Conservation (phyloP, 1,139 yeast species). For the Zygosaccharomyces pseudobailii region DNA sequence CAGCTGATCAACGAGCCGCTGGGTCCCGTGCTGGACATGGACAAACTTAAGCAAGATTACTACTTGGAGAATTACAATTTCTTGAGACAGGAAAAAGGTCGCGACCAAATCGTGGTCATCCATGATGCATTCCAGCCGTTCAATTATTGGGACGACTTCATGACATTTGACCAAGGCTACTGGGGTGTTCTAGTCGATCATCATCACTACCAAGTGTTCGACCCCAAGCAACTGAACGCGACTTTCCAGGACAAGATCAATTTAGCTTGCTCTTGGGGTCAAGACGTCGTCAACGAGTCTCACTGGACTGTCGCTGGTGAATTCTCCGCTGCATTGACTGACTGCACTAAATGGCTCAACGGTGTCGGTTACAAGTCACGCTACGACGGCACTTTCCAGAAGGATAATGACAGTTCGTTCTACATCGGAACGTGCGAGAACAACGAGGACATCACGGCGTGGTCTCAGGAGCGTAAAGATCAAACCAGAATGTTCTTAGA, state of each 20-base stretch:
- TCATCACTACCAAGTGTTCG: conserved; percentile 88
- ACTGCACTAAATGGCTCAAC: conserved; percentile 87
- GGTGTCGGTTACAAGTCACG: conserved; percentile 90
- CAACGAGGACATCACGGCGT: conserved; percentile 49
- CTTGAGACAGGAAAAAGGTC: conserved; percentile 32
- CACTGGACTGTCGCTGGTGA: conserved; percentile 85
- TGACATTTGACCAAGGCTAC: conserved; percentile 38
- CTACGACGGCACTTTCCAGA: conserved; percentile 60
- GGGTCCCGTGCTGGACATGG: conserved; percentile 61
- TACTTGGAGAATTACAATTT: conserved; percentile 34
- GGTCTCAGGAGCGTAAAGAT: conserved; percentile 55
- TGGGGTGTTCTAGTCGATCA: conserved; percentile 80
- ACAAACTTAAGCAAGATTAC: conserved; percentile 54
- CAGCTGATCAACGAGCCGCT: conserved; percentile 88
- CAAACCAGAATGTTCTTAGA: conserved; percentile 71
- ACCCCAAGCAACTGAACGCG: conserved; percentile 52
- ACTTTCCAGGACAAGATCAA: conserved; percentile 56
- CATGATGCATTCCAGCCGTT: conserved; percentile 55
- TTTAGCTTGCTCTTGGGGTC: conserved; percentile 62
- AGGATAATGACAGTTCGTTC: conserved; percentile 39
- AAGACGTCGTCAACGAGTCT: conserved; percentile 45
- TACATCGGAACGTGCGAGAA: conserved; percentile 62
- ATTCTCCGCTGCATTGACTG: conserved; percentile 92
- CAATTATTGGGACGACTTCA: conserved; percentile 61
- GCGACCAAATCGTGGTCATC: conserved; percentile 34